Evolutionary conservation across 805 yeast species (phyloP).

Genomic region (Lipomyces chichibuensis): DNA sequence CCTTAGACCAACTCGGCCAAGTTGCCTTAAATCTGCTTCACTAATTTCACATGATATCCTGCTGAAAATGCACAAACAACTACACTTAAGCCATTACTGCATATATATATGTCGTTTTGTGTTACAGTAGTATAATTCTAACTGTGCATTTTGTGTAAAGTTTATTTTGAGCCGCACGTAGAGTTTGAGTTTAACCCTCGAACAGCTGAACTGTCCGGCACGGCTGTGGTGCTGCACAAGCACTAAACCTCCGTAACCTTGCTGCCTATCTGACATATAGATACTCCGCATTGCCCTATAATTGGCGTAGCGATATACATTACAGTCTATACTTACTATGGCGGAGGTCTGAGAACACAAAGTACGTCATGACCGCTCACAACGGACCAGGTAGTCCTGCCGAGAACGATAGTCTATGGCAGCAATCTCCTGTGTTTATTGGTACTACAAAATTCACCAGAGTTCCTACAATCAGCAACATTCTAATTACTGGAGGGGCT

Average conservation of each 20-base stretch:
- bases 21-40: constrained; percentile 19
- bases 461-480: constrained; percentile 15
- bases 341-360: background rate
- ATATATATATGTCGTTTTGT: too few species aligned
- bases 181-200: background rate
- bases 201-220: too few species aligned
- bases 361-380: background rate
- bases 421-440: constrained; percentile 21
- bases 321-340: background rate
- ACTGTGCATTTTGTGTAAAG: too few species aligned
- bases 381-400: background rate
- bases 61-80: too few species aligned
- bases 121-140: too few species aligned
- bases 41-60: background rate
- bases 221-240: background rate
- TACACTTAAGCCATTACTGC: background rate
- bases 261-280: background rate
- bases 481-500: constrained; percentile 60
- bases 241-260: background rate
- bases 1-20: constrained; percentile 38
- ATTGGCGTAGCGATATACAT: background rate
- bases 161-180: background rate
- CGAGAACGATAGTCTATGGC: constrained; percentile 16
- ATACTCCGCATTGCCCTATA: background rate
- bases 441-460: constrained; percentile 29